A percentile compares a stretch with the other conserved stretches of the same genome.
Evolutionary conservation across 306 rosid species (phyloP).

Genomic region (Cicer judaicum): DNA sequence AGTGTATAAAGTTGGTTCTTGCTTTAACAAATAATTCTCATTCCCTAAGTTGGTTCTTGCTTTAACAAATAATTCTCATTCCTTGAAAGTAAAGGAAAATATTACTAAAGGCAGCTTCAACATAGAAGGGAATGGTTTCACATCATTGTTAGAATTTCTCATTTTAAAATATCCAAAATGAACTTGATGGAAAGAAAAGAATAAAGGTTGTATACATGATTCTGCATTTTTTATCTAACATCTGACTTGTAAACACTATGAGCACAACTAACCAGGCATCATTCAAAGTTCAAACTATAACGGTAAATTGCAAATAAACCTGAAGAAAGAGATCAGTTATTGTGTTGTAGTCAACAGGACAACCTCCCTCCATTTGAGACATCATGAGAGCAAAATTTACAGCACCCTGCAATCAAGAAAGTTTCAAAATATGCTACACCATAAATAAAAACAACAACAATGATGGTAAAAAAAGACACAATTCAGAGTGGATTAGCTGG

Average conservation of each 20-base stretch:
- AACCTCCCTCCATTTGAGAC: constrained; percentile 99
- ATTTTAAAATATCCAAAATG: constrained; percentile 13
- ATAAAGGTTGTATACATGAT: constrained; percentile 4
- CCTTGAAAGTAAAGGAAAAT: no score
- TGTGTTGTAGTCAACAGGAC: constrained; percentile 93
- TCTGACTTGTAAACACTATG: constrained; percentile 7
- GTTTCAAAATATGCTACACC: constrained; percentile 20
- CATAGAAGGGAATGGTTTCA: not conserved
- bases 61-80: constrained; percentile 12
- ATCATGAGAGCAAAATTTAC: constrained; percentile 97
- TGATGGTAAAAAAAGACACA: constrained; percentile 13
- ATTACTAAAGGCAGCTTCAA: constrained; percentile 15
- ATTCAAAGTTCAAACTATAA: constrained; percentile 19
- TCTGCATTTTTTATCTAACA: not conserved
- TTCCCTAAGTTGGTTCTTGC: constrained; percentile 2
- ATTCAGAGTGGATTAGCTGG: constrained; percentile 6
- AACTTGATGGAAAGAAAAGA: not conserved
- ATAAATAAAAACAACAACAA: not conserved
- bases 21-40: constrained; percentile 14
- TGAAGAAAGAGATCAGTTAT: constrained; percentile 96
- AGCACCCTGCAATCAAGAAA: constrained; percentile 73
- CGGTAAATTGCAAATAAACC: constrained; percentile 56
- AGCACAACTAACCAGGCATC: constrained; percentile 11
- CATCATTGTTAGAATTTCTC: not conserved
- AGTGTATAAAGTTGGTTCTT: not conserved